These are phyloP conservation scores for Daedaleopsis nitida DNA, from an alignment of 768 basidiomycete genomes.

Conservation along the genomic window DNA sequence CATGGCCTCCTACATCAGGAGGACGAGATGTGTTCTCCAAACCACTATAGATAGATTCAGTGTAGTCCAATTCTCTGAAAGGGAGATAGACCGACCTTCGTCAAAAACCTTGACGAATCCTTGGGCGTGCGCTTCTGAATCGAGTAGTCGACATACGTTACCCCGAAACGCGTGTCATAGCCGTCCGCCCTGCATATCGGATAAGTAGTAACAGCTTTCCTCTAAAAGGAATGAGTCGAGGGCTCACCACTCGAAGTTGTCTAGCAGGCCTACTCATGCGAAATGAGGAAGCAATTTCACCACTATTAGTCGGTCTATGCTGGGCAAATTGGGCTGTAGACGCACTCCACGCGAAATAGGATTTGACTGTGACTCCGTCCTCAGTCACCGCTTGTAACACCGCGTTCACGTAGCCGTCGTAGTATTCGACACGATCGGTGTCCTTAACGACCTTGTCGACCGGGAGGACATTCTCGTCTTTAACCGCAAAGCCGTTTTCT, in stretches of 20 bases:
- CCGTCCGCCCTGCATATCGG: conserved; percentile 38
- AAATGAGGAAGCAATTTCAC: neutral
- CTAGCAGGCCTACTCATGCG: conserved; percentile 34
- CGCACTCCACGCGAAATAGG: conserved; percentile 46
- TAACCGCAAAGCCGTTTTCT: conserved; percentile 47
- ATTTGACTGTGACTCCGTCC: conserved; percentile 38
- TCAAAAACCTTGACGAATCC: conserved; percentile 30
- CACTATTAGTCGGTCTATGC: neutral
- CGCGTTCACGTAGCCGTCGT: conserved; percentile 37
- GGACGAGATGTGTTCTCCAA: conserved; percentile 11
- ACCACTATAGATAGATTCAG: conserved; percentile 16
- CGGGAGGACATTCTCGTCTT: conserved; percentile 39
- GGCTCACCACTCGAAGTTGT: conserved; percentile 47
- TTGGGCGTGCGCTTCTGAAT: conserved; percentile 33
- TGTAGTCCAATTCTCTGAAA: no score
- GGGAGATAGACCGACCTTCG: conserved; percentile 21
- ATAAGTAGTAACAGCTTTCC: no score
- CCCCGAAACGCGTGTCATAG: conserved; percentile 46
- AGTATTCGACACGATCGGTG: conserved; percentile 44
- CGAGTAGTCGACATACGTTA: conserved; percentile 43
- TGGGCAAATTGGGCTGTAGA: conserved; percentile 2
- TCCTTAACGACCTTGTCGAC: conserved; percentile 39
- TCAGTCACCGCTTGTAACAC: conserved; percentile 39
- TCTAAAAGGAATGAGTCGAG: neutral
- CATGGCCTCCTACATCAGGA: no score